Conservation (phyloP, 192 early-diverging fungal species). For the Gigaspora rosea region DNA sequence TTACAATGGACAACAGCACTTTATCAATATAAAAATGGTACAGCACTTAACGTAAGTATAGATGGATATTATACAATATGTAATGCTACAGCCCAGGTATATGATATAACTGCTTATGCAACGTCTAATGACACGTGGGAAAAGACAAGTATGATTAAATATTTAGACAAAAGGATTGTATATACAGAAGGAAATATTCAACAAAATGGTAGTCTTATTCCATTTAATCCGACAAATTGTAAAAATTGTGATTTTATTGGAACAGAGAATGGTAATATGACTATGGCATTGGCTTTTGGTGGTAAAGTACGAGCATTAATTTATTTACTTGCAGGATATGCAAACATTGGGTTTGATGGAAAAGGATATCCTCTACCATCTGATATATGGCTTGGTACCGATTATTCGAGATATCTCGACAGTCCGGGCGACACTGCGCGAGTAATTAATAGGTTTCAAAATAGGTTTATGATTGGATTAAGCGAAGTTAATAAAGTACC, state of each 20-base stretch:
- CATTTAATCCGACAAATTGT: not conserved
- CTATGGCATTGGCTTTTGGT: slow-evolving; percentile 14
- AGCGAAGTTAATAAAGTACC: not conserved
- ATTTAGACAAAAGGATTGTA: not conserved
- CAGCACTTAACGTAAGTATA: not conserved
- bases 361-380: slow-evolving; percentile 19
- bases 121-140: not conserved
- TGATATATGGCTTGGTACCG: not conserved
- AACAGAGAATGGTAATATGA: slow-evolving; percentile 6
- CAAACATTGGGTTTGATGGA: slow-evolving; percentile 9
- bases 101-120: not conserved
- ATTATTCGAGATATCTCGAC: not conserved
- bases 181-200: not conserved
- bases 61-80: slow-evolving; percentile 19
- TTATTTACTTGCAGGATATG: not conserved
- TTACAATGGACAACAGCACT: not conserved
- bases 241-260: slow-evolving; percentile 13
- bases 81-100: not conserved
- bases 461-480: not conserved
- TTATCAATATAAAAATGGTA: not conserved
- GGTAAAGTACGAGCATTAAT: slow-evolving; percentile 2
- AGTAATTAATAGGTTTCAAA: not conserved
- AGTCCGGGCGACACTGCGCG: not conserved
- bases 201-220: not conserved
- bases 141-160: not conserved